Evolutionary conservation across 2,329 filamentous ascomycete genomes (phyloP), one percentile per base, ranked within the genome.

Genomic region (Botrytis deweyae): DNA sequence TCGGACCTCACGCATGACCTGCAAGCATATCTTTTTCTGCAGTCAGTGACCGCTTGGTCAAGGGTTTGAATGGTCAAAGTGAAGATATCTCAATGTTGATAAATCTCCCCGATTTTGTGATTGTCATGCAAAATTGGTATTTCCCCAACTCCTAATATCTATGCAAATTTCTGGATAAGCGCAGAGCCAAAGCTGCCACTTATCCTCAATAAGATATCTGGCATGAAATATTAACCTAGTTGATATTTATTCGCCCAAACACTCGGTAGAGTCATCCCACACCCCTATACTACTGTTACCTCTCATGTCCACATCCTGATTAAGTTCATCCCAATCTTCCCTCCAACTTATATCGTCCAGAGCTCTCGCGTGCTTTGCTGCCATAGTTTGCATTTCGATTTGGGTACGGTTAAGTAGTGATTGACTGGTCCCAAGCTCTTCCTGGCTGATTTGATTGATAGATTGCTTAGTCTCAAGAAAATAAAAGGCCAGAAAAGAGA

Each of bases 381-480:
- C 88, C 77, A 91, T 86, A 36, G 87, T 88, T 76, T 89, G 88
- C 75, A 90, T 84, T 79, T 88, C 87, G 75, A 92, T 88, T 73
- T 88, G 87, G 61, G 90, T 85, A 79, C 88, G 88, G 63, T 87
- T 85, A 42, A 91, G 84, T 79, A 91, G 89, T 59, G 88, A 86
- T 75, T 90, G 87, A 78, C 87, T 87, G 77, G 87, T 85, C 67
- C 86, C 83, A 38, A 88, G 84, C 77, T 90, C 87, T 55, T 86
- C 83, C 79, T 88, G 89, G 77, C 86, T 90, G 74, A 62, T 33
- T 55, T n/a, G 49, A 72, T 38, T 20, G 18, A 33, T 10, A 66
- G 25, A 65, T 12, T 72, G 25, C 58, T 65, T 49, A 66, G 66
- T 69, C 38, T 18, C 62, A 63, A 70, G 69, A 44, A 44, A 44